Percentiles rank a stretch among this genome's conserved stretches.
Evolutionary conservation across 2,329 filamentous ascomycete species (phyloP).

Genomic region (Microsporum canis): DNA sequence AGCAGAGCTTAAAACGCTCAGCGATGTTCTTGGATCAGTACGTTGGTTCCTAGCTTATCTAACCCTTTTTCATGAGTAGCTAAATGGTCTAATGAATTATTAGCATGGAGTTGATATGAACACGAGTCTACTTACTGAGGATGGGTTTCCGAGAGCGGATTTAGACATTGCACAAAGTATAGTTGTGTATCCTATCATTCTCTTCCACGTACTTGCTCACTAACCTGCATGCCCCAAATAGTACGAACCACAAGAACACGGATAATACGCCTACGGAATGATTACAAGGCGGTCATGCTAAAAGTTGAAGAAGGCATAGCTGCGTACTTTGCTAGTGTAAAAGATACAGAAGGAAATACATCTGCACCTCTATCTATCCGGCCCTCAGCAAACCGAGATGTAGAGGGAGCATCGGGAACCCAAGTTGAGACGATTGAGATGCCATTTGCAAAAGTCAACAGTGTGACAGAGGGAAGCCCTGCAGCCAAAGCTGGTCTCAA

Average conservation of each 20-base stretch:
- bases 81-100: neutral
- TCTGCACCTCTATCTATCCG: slow-evolving; percentile 15
- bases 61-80: neutral
- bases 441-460: slow-evolving; percentile 84
- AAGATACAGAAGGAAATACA: slow-evolving; percentile 26
- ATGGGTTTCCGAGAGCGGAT: slow-evolving; percentile 86
- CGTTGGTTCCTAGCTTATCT: slow-evolving; percentile 19
- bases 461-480: slow-evolving; percentile 64
- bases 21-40: slow-evolving; percentile 81
- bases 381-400: slow-evolving; percentile 9
- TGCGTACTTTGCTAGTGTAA: slow-evolving; percentile 68
- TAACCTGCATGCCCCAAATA: slow-evolving; percentile 28
- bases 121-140: slow-evolving; percentile 71
- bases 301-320: slow-evolving; percentile 78
- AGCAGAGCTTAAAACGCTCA: slow-evolving; percentile 71
- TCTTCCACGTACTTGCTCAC: neutral
- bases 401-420: neutral
- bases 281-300: slow-evolving; percentile 82
- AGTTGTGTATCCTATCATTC: slow-evolving; percentile 14
- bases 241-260: slow-evolving; percentile 86
- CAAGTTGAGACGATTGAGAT: slow-evolving; percentile 36
- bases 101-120: slow-evolving; percentile 92
- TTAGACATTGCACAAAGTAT: slow-evolving; percentile 90
- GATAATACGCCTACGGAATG: slow-evolving; percentile 82
- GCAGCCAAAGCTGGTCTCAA: slow-evolving; percentile 72